These are phyloP conservation scores for Lepiota brunneoincarnata DNA, from an alignment of 768 basidiomycete species.

Conservation along the genomic window DNA sequence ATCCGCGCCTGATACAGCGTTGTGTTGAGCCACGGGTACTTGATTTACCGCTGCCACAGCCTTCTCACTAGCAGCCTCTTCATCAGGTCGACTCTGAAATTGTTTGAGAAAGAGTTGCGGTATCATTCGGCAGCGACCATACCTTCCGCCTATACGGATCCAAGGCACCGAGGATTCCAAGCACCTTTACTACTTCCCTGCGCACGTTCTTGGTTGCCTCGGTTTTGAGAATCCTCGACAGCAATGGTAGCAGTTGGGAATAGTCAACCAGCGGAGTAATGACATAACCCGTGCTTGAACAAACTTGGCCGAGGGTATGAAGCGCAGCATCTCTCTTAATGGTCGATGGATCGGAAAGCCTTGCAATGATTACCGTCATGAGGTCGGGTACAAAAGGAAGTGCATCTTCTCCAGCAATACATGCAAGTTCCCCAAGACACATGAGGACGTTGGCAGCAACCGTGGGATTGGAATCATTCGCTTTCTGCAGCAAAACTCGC, in stretches of 20 bases:
- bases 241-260: slow-evolving; percentile 82
- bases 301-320: slow-evolving; percentile 91
- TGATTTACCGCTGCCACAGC: slow-evolving; percentile 61
- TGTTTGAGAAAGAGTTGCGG: not conserved
- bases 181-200: slow-evolving; percentile 89
- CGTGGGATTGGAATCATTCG: slow-evolving; percentile 78
- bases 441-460: slow-evolving; percentile 92
- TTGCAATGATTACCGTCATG: slow-evolving; percentile 86
- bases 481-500: slow-evolving; percentile 87
- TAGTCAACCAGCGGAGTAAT: slow-evolving; percentile 88
- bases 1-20: slow-evolving; percentile 67
- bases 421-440: slow-evolving; percentile 91
- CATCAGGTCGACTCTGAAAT: slow-evolving; percentile 39
- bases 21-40: slow-evolving; percentile 64
- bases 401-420: slow-evolving; percentile 92
- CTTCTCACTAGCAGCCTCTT: slow-evolving; percentile 61
- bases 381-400: slow-evolving; percentile 78
- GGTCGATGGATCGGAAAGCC: slow-evolving; percentile 85
- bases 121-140: slow-evolving; percentile 1
- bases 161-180: slow-evolving; percentile 93
- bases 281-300: slow-evolving; percentile 94
- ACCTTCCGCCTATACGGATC: slow-evolving; percentile 97
- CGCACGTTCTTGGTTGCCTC: slow-evolving; percentile 71
- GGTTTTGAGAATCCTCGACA: slow-evolving; percentile 82
- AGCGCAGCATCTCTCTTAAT: slow-evolving; percentile 93